Evolutionary conservation across 2,329 filamentous ascomycete genomes (phyloP).

Genomic region (Hypoxylon sp.): DNA sequence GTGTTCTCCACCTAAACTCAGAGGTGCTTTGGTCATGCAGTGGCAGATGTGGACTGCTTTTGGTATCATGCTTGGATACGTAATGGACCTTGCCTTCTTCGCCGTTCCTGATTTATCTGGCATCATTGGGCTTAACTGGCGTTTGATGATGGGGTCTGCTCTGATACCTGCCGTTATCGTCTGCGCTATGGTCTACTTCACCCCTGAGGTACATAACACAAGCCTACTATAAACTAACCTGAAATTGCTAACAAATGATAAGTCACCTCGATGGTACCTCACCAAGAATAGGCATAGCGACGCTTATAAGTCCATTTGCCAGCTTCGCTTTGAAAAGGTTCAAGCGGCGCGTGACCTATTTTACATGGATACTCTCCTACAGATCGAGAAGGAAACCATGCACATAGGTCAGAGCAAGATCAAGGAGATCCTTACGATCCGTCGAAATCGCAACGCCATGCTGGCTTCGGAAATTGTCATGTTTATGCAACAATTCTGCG

Average conservation of each 20-base stretch:
- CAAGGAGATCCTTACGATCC: slow-evolving; percentile 71
- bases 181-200: slow-evolving; percentile 66
- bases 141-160: slow-evolving; percentile 78
- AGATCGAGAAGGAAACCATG: slow-evolving; percentile 69
- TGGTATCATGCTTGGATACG: slow-evolving; percentile 71
- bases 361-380: slow-evolving; percentile 70
- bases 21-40: slow-evolving; percentile 80
- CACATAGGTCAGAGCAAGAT: slow-evolving; percentile 65
- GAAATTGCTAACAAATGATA: slow-evolving; percentile 34
- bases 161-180: slow-evolving; percentile 73
- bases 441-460: slow-evolving; percentile 74
- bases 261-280: slow-evolving; percentile 60
- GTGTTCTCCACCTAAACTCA: slow-evolving; percentile 73
- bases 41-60: slow-evolving; percentile 74
- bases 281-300: slow-evolving; percentile 63
- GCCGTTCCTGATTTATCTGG: slow-evolving; percentile 65
- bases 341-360: slow-evolving; percentile 71
- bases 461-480: slow-evolving; percentile 74
- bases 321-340: slow-evolving; percentile 65
- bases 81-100: slow-evolving; percentile 74
- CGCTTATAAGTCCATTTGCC: slow-evolving; percentile 63
- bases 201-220: slow-evolving; percentile 55
- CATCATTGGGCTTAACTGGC: slow-evolving; percentile 74
- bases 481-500: slow-evolving; percentile 75
- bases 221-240: slow-evolving; percentile 1